Base-by-base conservation (phyloP, 345 rosid species). In the Moringa oleifera region DNA sequence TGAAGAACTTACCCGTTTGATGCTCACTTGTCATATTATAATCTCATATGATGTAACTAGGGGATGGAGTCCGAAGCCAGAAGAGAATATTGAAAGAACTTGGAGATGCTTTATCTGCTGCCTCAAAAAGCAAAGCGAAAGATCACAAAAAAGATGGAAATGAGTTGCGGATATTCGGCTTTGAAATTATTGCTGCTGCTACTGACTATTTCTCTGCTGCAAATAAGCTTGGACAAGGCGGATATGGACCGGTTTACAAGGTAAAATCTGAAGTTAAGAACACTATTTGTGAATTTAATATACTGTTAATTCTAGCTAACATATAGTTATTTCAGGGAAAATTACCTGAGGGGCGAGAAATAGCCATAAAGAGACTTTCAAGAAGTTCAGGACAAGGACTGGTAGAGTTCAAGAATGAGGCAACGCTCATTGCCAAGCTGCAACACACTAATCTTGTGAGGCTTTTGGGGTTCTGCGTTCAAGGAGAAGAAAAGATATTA, bases 181-280 rank as follows among this genome's bases (percentile, higher is more conserved):
- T 80, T 50, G 73, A 72, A 31, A 72, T 66, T 12, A 75, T 80
- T 51, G 74, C 73, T 19, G 57, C 65, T 37, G 85, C 85, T 20
- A 74, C 83, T 0, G 59, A 77, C 65, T 64, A 70, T 36, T 83
- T 83, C 51, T 68, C 79, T 1, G 36, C 51, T 21, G 55, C 51
- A 64, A 79, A 79, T 59, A 72, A 76, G 73, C 78, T 80, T 23
- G 81, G 88, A 22, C 76, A 76, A 58, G 83, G 88, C 46, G 83
- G 85, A 57, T 83, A 77, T 61, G 83, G 84, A 41, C 69, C 79
- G 66, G 87, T 77, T 20, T 75, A 77, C 73, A 80, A 73, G 81
- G 80, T 79, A 33, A 33, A 33, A 4, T 4, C 5, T 33, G 11
- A 33, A 33, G 37, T n/a, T n/a, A n/a, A n/a, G n/a, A n/a, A n/a